Conservation (phyloP, 805 yeast genomes). For the Metschnikowia orientalis region DNA sequence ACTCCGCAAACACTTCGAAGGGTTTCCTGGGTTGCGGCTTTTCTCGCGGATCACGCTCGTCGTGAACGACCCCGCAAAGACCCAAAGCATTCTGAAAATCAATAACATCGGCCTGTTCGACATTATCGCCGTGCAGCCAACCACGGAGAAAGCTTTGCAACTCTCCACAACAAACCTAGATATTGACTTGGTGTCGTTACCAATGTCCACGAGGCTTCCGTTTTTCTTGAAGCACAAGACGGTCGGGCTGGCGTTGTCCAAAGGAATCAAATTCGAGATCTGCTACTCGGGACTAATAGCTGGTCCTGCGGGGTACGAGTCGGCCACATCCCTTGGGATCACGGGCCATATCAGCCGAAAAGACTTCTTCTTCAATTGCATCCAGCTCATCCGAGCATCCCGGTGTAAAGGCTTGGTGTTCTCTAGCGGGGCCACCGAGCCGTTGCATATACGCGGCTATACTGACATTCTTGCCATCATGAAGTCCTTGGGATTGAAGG, state of each 20-base stretch:
- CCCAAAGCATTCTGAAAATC: constrained; percentile 54
- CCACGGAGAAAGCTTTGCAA: constrained; percentile 72
- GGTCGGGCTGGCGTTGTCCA: constrained; percentile 73
- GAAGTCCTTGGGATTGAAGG: constrained; percentile 65
- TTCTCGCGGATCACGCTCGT: constrained; percentile 72
- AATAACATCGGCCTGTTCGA: constrained; percentile 52
- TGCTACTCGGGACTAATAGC: constrained; percentile 56
- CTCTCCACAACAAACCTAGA: constrained; percentile 72
- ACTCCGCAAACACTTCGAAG: constrained; percentile 16
- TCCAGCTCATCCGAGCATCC: constrained; percentile 74
- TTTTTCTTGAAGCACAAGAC: constrained; percentile 79
- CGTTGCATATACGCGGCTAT: constrained; percentile 59
- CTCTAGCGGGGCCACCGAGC: constrained; percentile 64
- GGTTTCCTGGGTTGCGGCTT: constrained; percentile 36
- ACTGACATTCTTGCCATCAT: constrained; percentile 66
- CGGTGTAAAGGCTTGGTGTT: constrained; percentile 75
- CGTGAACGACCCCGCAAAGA: constrained; percentile 73
- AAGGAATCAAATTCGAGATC: constrained; percentile 81
- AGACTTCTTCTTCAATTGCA: constrained; percentile 64
- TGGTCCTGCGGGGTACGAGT: constrained; percentile 28
- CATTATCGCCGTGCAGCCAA: constrained; percentile 75
- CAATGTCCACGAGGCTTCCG: constrained; percentile 61
- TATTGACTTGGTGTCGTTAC: constrained; percentile 75
- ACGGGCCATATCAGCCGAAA: constrained; percentile 43
- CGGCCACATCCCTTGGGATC: constrained; percentile 18